Base-by-base conservation (phyloP, 352 stramenopile genomes). In the Phytophthora cajani region DNA sequence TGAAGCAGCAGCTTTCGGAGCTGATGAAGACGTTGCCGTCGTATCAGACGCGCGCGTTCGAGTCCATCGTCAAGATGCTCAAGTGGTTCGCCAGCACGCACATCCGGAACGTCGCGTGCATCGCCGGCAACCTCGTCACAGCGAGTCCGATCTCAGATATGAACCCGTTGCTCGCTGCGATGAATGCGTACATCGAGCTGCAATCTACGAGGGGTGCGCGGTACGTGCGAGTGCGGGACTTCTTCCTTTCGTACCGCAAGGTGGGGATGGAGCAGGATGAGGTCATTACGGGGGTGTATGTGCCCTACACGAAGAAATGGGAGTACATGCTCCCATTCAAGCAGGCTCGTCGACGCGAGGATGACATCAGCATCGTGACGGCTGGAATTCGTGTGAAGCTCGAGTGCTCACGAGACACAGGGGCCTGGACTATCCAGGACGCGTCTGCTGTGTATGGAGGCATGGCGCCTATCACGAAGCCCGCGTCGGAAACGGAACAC, bases 351-450 rank as follows among this genome's bases (percentile, higher is more conserved):
- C 84, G 97, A 38, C 81, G 97, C 17, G 97, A 99, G 77, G 97
- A 99, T 79, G 97, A 99, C 74, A 99, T 99, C 58, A 98, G 86
- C 65, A 99, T 99, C 69, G 97, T 99, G 47, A 99, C 96, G 1
- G 86, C 88, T 3, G 94, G 94, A 16, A 97, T 99, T 73, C 88
- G 91, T 10, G 84, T 99, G 4, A 74, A 80, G 36, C 71, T 99
- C 9, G 75, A 85, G 38, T 82, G 77, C 9, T 87, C 56, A 71
- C 83, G 16, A 51, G 36, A 67, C 11, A 91, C 93, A 64, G 87
- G 88, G n/a, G 80, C 87, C 8, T 98, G 88, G 77, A 92, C 75
- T 3, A 91, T 93, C 33, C 50, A 75, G 1, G 76, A 90, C 42
- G 82, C 79, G 1, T 89, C 84, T 11, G 44, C 85, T 16, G 80